These are phyloP conservation scores for Taxillus chinensis DNA, from an alignment of 164 flowering plant genomes.

Conservation along the genomic window DNA sequence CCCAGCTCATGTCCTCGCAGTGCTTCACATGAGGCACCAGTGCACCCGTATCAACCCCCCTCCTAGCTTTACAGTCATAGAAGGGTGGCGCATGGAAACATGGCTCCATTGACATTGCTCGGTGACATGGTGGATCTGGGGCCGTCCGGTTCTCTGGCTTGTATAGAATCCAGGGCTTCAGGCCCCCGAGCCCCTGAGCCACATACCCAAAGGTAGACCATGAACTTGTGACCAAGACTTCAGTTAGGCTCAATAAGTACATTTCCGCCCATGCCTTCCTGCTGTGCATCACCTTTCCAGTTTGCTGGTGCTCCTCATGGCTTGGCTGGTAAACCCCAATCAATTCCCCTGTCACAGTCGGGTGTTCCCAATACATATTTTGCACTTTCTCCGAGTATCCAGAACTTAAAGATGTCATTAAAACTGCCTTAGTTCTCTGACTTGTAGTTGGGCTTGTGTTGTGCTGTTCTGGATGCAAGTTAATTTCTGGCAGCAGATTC, in stretches of 20 bases:
- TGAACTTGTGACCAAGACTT: slow-evolving; percentile 62
- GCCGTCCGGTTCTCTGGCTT: slow-evolving; percentile 60
- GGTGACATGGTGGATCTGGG: slow-evolving; percentile 66
- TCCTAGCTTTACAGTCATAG: slow-evolving; percentile 71
- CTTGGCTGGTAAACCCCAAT: slow-evolving; percentile 72
- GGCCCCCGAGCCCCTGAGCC: slow-evolving; percentile 81
- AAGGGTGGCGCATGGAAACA: slow-evolving; percentile 91
- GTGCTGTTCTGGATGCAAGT: slow-evolving; percentile 9
- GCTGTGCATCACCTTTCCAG: slow-evolving; percentile 52
- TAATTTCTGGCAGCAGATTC: slow-evolving; percentile 48
- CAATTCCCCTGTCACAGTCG: slow-evolving; percentile 59
- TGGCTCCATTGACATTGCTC: slow-evolving; percentile 84
- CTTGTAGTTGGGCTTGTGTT: slow-evolving; percentile 10
- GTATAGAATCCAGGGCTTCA: slow-evolving; percentile 73
- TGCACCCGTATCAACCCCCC: slow-evolving; percentile 54
- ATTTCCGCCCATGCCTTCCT: slow-evolving; percentile 84
- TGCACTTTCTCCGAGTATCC: slow-evolving; percentile 60
- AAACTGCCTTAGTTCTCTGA: slow-evolving; percentile 39
- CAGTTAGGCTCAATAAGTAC: slow-evolving; percentile 66
- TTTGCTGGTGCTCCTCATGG: slow-evolving; percentile 62
- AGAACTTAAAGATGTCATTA: slow-evolving; percentile 52
- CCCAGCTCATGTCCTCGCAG: slow-evolving; percentile 88
- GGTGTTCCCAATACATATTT: slow-evolving; percentile 66
- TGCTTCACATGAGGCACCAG: slow-evolving; percentile 77
- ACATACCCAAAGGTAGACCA: slow-evolving; percentile 95